Base-by-base conservation (phyloP, 1,284 basidiomycete species). In the Schizophyllum amplum region DNA sequence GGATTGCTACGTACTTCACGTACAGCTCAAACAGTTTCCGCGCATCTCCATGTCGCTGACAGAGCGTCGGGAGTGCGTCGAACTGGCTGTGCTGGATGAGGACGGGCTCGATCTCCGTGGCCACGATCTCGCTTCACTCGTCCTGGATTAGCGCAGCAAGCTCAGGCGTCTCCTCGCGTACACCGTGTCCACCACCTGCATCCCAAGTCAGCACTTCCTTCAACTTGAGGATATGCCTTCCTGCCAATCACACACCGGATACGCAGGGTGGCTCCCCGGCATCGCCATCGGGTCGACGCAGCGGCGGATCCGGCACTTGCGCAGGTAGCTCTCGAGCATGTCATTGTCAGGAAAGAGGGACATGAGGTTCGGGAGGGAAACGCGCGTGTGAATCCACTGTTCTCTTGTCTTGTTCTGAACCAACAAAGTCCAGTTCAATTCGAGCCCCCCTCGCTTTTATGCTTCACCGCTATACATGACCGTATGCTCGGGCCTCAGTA, bases 171-270 rank as follows among this genome's bases (percentile, higher is more conserved):
- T 83, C 65, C 88, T 88, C 17, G 82, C 86, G 0, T 95, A 79
- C 0, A 88, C 84, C 0, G 92, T 94, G 64, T 95, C 93, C 23
- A 95, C 83, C 46, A 88, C 79, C 86, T 90, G 63, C 7, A 55
- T 47, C 33, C 4, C 33, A 4, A 13, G 47, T 53, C 21, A 57
- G 53, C 26, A n/a, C 59, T 60, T 23, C 55, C 33, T 17, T 52
- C 57, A 17, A 21, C 23, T n/a, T n/a, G n/a, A n/a, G n/a, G n/a
- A 17, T 52, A 53, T 21, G 50, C 23, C n/a, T 56, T 55, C 54
- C 55, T 17, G 24, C 4, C 54, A 56, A 20, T 56, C 57, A 56
- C 62, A 56, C 33, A 62, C 63, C 55, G 60, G 23, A 58, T 60
- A 61, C 20, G 59, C 59, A 5, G 57, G 22, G 48, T 62, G 47